Percentiles rank a stretch among this genome's conserved stretches.
Conservation (phyloP, 2,329 filamentous ascomycete genomes). For the Alternaria dauci region DNA sequence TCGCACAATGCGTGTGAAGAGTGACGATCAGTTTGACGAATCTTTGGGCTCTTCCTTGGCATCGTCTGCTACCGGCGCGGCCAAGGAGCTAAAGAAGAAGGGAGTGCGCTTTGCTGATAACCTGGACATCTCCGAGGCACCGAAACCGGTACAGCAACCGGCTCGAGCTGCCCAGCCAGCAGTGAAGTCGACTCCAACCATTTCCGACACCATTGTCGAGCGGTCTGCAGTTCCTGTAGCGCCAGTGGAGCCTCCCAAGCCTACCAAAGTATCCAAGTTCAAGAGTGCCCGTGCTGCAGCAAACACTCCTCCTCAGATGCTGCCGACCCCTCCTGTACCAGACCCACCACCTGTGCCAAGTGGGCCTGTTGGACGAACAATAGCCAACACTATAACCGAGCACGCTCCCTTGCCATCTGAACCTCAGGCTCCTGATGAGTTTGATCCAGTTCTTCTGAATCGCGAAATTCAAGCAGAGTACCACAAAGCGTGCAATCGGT, state of each 20-base stretch:
- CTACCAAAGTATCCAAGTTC: constrained; percentile 53
- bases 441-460: constrained; percentile 76
- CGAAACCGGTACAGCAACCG: constrained; percentile 38
- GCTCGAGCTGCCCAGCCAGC: constrained; percentile 3
- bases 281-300: constrained; percentile 44
- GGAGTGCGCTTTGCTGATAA: constrained; percentile 81
- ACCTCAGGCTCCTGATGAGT: constrained; percentile 54
- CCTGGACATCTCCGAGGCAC: constrained; percentile 71
- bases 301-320: constrained; percentile 21
- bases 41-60: constrained; percentile 23
- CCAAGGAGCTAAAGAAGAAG: constrained; percentile 61
- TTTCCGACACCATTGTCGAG: constrained; percentile 49
- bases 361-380: constrained; percentile 57
- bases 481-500: constrained; percentile 79
- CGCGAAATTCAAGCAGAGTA: constrained; percentile 85
- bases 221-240: constrained; percentile 28
- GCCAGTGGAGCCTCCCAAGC: constrained; percentile 29
- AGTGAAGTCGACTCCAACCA: constrained; percentile 31
- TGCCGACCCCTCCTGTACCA: constrained; percentile 36
- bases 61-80: too few relatives aligned
- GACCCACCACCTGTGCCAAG: constrained; percentile 44
- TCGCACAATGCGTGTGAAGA: constrained; percentile 60
- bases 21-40: constrained; percentile 50
- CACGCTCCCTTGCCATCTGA: constrained; percentile 50
- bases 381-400: constrained; percentile 68